phyloP scores from a whole-genome alignment of 1,139 yeast genomes.

The Lodderomyces beijingensis region DNA sequence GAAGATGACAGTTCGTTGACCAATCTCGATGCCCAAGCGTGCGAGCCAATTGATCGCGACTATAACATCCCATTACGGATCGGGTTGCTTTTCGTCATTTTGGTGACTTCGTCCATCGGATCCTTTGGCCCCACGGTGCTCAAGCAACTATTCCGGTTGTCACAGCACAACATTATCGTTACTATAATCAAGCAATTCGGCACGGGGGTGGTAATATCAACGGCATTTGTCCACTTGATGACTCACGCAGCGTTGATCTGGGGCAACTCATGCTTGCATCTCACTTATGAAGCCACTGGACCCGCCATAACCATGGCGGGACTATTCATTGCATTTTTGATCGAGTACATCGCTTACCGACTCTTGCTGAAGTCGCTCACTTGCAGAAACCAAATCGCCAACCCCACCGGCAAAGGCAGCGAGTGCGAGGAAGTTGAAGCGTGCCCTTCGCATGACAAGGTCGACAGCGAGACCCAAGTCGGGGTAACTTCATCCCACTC shows the following conservation, averaged over 20 bases:
- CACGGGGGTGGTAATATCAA: conserved; percentile 32
- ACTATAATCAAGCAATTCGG: conserved; percentile 28
- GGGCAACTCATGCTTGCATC: conserved; percentile 20
- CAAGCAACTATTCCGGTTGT: conserved; percentile 17
- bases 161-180: conserved; percentile 23
- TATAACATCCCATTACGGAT: conserved; percentile 26
- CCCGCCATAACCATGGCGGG: conserved; percentile 35
- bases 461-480: background rate
- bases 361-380: conserved; percentile 6
- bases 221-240: conserved; percentile 32
- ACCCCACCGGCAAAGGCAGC: background rate
- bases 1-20: conserved; percentile 15
- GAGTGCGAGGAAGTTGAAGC: background rate
- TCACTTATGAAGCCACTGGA: conserved; percentile 25
- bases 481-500: background rate
- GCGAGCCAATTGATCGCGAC: conserved; percentile 19
- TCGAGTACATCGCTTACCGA: conserved; percentile 26
- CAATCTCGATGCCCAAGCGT: conserved; percentile 12
- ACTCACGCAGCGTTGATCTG: conserved; percentile 29
- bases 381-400: conserved; percentile 6
- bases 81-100: conserved; percentile 28
- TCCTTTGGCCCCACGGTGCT: conserved; percentile 30
- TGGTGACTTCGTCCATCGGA: conserved; percentile 30
- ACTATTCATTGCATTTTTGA: conserved; percentile 27
- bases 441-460: background rate